These are phyloP conservation scores for Fusarium solani-melongenae DNA, from an alignment of 2,329 filamentous ascomycete genomes.

Conservation along the genomic window DNA sequence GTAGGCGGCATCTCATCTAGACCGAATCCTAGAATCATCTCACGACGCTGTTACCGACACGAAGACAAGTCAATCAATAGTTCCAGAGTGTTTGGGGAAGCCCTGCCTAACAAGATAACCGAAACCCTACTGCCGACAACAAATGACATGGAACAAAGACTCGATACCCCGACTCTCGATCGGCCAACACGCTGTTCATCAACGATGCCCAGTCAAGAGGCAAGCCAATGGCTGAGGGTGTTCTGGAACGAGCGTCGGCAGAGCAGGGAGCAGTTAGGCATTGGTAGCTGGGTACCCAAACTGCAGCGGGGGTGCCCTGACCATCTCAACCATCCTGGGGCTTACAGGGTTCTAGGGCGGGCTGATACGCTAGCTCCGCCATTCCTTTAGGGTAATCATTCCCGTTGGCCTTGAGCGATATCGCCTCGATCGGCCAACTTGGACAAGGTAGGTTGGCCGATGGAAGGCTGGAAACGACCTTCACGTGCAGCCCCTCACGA, in stretches of 20 bases:
- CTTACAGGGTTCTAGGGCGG: too few species aligned
- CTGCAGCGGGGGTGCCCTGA: background rate
- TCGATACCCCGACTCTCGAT: background rate
- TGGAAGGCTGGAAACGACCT: background rate
- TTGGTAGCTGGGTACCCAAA: background rate
- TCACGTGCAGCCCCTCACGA: background rate
- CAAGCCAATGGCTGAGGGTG: background rate
- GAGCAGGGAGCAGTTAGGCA: background rate
- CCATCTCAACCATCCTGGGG: background rate
- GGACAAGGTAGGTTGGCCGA: background rate
- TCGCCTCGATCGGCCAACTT: background rate
- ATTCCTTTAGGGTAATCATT: background rate
- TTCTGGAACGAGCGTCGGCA: background rate
- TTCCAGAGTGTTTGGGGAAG: background rate
- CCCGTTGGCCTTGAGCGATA: background rate
- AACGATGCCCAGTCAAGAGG: background rate
- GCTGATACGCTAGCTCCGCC: background rate
- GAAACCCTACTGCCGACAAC: background rate
- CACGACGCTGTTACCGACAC: background rate
- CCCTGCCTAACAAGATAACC: background rate
- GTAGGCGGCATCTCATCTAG: background rate
- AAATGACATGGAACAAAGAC: background rate
- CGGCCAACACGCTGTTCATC: background rate
- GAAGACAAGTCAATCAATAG: background rate
- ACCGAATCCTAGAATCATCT: background rate